Base-by-base conservation (phyloP, 257 asterid genomes). In the Scutellaria baicalensis region DNA sequence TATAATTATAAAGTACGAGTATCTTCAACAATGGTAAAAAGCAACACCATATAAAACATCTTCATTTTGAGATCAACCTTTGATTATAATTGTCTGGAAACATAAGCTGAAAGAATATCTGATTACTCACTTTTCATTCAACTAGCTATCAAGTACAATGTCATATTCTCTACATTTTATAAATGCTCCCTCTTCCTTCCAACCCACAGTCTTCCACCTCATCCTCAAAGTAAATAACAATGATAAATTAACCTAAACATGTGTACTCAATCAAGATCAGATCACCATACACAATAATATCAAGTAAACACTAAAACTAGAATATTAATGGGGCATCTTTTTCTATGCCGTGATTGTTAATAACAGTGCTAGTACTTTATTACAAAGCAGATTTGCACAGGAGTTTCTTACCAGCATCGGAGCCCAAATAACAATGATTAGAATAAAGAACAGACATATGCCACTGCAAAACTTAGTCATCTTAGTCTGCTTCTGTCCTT, bases 351-450 rank as follows among this genome's bases (percentile, higher is more conserved):
- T 59, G 16, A 10, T 35, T 14, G 35, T 13, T 57, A 47, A 55
- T 56, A 40, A 11, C 45, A 40, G 20, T 20, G 49, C n/a, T 42
- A 39, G 49, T 44, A 35, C 48, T 40, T 14, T 8, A 62, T 42
- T 47, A 66, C 31, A 48, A 58, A 57, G 82, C 65, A 66, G 40
- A 67, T 39, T 64, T 2, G 6, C 43, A 59, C 51, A 33, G 8
- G 67, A 69, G 71, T 68, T 66, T 62, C 95, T 85, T 74, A 91
- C 99, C 95, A 94, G 84, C 97, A 94, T 94, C 65, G 99, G 99
- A 80, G 99, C 97, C 99, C 99, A 94, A 66, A 94, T 91, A 59
- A 94, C 99, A 74, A 95, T 86, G 20, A 91, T 89, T 69, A 94
- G 82, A 62, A 94, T 55, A 72, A 91, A 80, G 86, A 94, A 91